Conservation (phyloP, 2,329 filamentous ascomycete species). For the Endoconidiophora polonica region DNA sequence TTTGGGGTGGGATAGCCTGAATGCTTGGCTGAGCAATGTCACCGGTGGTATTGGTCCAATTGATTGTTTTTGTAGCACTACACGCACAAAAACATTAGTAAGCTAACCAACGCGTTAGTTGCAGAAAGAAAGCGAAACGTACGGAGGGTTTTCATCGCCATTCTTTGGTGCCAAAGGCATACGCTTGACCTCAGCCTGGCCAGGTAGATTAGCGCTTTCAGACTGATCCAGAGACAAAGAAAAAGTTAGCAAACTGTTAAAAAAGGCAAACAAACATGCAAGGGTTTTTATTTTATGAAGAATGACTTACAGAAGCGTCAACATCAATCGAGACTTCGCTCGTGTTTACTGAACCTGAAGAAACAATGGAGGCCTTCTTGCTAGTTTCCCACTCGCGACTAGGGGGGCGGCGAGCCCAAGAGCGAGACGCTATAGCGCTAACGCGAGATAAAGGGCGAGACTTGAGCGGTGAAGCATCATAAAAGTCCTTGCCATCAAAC, state of each 20-base stretch:
- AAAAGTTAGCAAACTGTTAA: background rate
- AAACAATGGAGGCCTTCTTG: slow-evolving; percentile 8
- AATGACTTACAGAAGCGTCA: slow-evolving; percentile 6
- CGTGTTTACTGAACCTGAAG: background rate
- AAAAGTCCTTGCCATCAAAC: slow-evolving; percentile 50
- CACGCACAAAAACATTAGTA: background rate
- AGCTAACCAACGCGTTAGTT: background rate
- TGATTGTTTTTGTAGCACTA: slow-evolving; percentile 8
- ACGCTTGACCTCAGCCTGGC: slow-evolving; percentile 7
- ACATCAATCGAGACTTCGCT: slow-evolving; percentile 10
- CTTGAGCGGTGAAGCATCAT: slow-evolving; percentile 37
- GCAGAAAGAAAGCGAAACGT: background rate
- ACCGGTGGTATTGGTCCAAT: slow-evolving; percentile 2
- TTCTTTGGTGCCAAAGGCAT: slow-evolving; percentile 6
- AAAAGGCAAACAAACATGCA: background rate
- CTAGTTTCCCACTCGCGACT: slow-evolving; percentile 3
- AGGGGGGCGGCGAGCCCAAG: slow-evolving; percentile 5
- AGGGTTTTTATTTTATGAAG: background rate
- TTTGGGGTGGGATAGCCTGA: slow-evolving; percentile 3
- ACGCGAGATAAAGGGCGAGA: slow-evolving; percentile 13
- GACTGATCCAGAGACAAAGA: background rate
- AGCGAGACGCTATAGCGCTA: slow-evolving; percentile 1
- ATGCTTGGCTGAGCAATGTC: background rate
- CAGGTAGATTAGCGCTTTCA: slow-evolving; percentile 1
- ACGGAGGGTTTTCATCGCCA: slow-evolving; percentile 6